A percentile compares a stretch with the other conserved stretches of the same genome.
Evolutionary conservation across 345 rosid genomes (phyloP).

Genomic region (Bretschneidera sinensis): DNA sequence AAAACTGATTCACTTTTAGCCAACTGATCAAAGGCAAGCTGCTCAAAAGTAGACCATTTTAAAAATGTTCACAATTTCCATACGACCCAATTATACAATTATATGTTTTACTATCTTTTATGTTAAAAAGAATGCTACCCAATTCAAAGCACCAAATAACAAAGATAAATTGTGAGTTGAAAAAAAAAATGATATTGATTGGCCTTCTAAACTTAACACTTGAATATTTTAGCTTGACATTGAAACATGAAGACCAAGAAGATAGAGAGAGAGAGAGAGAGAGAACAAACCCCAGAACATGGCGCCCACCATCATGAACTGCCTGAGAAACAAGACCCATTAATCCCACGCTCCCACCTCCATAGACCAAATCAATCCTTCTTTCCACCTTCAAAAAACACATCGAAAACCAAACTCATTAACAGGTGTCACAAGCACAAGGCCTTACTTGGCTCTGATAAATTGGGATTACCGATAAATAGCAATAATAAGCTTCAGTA

Average conservation of each 20-base stretch:
- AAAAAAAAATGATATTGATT: conserved; percentile 21
- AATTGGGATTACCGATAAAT: no score
- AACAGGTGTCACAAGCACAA: conserved; percentile 26
- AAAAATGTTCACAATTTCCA: no score
- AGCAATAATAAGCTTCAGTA: conserved; percentile 13
- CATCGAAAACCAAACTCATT: conserved; percentile 36
- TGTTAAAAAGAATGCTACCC: neutral
- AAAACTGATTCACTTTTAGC: no score
- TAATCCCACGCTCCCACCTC: conserved; percentile 97
- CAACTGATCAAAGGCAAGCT: no score
- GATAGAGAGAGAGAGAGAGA: conserved; percentile 29
- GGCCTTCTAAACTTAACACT: conserved; percentile 26
- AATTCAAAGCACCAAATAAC: conserved; percentile 6
- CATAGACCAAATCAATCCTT: conserved; percentile 92
- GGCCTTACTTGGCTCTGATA: no score
- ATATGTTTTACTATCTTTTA: neutral
- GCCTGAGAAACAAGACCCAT: conserved; percentile 99
- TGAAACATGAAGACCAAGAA: neutral
- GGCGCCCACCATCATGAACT: conserved; percentile 98
- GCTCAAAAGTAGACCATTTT: conserved; percentile 6
- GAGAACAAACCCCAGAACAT: conserved; percentile 85
- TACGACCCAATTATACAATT: no score
- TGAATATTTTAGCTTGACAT: no score
- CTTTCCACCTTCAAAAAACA: conserved; percentile 68
- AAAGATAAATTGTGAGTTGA: no score